Base-by-base conservation (phyloP, 116 monocot genomes). In the Dioscorea cayenensis region DNA sequence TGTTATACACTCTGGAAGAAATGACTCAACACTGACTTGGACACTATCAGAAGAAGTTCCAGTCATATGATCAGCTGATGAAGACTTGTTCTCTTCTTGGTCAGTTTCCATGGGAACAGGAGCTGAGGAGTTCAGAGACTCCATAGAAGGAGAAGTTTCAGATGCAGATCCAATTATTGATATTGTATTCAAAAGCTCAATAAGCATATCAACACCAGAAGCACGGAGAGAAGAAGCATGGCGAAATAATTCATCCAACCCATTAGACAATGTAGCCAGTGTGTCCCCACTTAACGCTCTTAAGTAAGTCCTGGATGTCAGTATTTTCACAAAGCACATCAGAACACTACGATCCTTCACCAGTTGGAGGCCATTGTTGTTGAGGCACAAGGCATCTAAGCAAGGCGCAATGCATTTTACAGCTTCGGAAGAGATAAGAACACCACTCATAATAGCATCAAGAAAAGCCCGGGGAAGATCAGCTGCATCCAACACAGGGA, bases 311-410 rank as follows among this genome's bases (percentile, higher is more conserved):
- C 69, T 81, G 3, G 86, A 88, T 67, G 88, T 92, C 69, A 92
- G 88, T 68, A 92, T 78, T 64, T 88, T 88, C 75, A 92, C 85
- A 84, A 92, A 88, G 63, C 88, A 88, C 75, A 75, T 88, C 43
- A 92, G 75, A 68, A 84, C 83, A 80, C 86, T 84, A 29, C 68
- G 61, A 60, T 88, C 84, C 71, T 75, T 88, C 70, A 92, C 88
- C 52, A 84, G 55, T 69, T 86, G 83, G 61, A 92, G 88, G 32
- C 92, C 88, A 73, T 69, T 78, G 63, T 73, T 88, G 79, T 84
- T 88, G 75, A 92, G 67, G 58, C 88, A 92, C 29, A 92, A 65
- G 37, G 92, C 88, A 79, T 92, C 92, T 72, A 92, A 68, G 79
- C 88, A 92, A 22, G 83, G 85, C n/a, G 86, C 85, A 67, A 92